Conservation (phyloP, 169 alveolate species). For the Plasmodium gallinaceum region DNA sequence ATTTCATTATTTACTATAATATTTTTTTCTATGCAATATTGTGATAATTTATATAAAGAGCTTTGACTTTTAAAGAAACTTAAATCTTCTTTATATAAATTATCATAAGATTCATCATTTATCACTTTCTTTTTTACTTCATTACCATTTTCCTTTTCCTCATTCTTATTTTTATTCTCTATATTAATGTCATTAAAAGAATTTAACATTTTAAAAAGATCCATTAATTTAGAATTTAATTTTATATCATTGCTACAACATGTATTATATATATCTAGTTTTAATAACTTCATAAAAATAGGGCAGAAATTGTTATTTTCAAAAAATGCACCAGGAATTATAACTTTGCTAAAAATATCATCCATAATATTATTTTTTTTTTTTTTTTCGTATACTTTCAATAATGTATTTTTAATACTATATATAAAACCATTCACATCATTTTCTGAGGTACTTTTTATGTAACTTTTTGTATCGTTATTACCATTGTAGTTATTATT, state of each 20-base stretch:
- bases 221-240: constrained; percentile 17
- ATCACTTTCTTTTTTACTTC: neutral
- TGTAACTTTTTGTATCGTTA: neutral
- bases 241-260: constrained; percentile 24
- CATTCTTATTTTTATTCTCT: neutral
- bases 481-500: neutral
- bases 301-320: constrained; percentile 77
- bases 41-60: constrained; percentile 65
- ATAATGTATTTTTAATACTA: constrained; percentile 16
- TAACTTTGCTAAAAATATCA: constrained; percentile 42
- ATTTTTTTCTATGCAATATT: constrained; percentile 67
- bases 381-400: constrained; percentile 7
- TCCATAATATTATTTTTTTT: constrained; percentile 39
- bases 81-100: constrained; percentile 28
- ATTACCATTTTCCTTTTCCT: neutral
- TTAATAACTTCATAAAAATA: constrained; percentile 58
- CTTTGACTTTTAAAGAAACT: constrained; percentile 42
- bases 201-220: constrained; percentile 15
- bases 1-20: constrained; percentile 27
- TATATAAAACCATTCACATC: constrained; percentile 11
- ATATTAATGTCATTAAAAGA: constrained; percentile 27
- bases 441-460: neutral
- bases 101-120: neutral
- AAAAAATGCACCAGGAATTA: constrained; percentile 73
- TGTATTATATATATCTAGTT: constrained; percentile 61